phyloP scores from a whole-genome alignment of 2,329 filamentous ascomycete species.

The Xylaria sp. region DNA sequence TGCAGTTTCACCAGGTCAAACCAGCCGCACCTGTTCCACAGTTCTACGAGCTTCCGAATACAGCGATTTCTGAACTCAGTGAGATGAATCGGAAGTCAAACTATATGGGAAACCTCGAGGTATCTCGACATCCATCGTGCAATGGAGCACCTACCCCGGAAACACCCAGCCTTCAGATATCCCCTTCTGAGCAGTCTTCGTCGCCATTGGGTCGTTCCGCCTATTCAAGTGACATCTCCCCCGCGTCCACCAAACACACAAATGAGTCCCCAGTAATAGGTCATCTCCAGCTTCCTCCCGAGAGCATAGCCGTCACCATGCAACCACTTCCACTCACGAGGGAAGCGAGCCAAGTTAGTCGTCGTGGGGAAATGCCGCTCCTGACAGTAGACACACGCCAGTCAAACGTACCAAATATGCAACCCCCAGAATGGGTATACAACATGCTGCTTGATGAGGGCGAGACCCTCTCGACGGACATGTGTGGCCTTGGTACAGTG shows the following conservation, averaged over 20 bases:
- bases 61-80: not conserved
- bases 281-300: not conserved
- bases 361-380: not conserved
- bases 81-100: not conserved
- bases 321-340: not conserved
- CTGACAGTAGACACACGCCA: constrained; percentile 22
- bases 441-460: constrained; percentile 2
- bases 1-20: not conserved
- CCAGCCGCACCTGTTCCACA: not conserved
- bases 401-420: not conserved
- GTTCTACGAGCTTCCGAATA: constrained; percentile 2
- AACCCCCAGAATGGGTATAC: not conserved
- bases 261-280: not conserved
- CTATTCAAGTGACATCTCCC: constrained; percentile 5
- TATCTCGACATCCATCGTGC: not conserved
- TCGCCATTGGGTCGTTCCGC: not conserved
- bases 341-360: constrained; percentile 1
- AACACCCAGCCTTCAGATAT: not conserved
- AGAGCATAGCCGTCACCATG: not conserved
- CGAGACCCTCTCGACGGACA: not conserved
- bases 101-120: not conserved
- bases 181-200: constrained; percentile 17
- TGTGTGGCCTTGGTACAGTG: not conserved
- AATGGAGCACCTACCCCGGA: not conserved
- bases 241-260: not conserved